Evolutionary conservation across 1,284 basidiomycete species (phyloP), one percentile per base, ranked within the genome.

Genomic region (Trametes hirsuta): DNA sequence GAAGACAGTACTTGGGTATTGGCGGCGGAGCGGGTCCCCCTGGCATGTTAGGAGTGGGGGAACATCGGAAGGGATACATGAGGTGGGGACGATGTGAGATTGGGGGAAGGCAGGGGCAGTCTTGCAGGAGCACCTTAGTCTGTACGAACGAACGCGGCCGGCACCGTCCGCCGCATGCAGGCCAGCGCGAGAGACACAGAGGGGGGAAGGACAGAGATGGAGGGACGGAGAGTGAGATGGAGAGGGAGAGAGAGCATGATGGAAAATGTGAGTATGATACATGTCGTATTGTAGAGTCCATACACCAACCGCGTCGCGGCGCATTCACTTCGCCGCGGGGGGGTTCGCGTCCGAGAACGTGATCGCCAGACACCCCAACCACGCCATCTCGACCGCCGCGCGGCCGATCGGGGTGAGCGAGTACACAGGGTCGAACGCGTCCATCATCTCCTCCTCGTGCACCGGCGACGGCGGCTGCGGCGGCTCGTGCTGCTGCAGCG

Each of bases 371-470:
- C 86, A 86, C 10, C 90, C 91, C 47, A 90, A 77, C 88, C 90
- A 93, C 24, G 86, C 86, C 88, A 93, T 90, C 77, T 93, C 91
- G 63, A 91, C 79, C 22, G 85, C 87, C 2, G 91, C 88, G 61
- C 83, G 81, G 36, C 91, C 91, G 53, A 93, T 83, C 0, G 88
- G 84, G 8, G 87, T 93, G 62, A 90, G 76, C 53, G 79, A 72
- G 49, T 78, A 70, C 51, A 77, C 72, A 2, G 76, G 75, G 51
- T 73, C 68, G 44, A 71, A 71, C 53, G 78, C 76, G 48, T 78
- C 73, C 15, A 70, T 69, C 47, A 77, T 76, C 18, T 74, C 76
- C 53, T 77, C 77, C 58, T 83, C 81, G 51, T 66, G 66, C 35
- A 66, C 63, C 1, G 68, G 65, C 21, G 65, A 57, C 8, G 66